Percentiles rank a stretch among this genome's conserved stretches.
phyloP scores from a whole-genome alignment of 371 early-diverging fungal genomes.

The Mortierella sp. region DNA sequence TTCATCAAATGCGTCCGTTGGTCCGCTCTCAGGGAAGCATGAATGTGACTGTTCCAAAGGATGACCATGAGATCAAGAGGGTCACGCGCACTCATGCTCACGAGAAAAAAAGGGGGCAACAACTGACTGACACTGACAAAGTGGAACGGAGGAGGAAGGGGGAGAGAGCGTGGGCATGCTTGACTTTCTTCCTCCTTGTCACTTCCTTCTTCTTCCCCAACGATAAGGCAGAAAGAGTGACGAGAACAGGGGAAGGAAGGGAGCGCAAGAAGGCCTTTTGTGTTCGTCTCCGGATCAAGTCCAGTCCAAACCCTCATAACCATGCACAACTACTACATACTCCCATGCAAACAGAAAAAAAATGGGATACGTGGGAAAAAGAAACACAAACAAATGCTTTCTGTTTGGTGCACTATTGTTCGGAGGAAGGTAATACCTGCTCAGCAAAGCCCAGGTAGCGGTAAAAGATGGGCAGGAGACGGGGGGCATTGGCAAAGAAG shows the following conservation, averaged over 20 bases:
- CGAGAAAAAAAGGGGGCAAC: not conserved
- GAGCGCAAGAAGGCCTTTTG: not conserved
- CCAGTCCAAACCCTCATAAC: not conserved
- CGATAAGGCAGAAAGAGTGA: not conserved
- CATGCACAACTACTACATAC: not conserved
- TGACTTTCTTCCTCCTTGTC: not conserved
- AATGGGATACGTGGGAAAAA: not conserved
- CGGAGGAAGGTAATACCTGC: slow-evolving; percentile 21
- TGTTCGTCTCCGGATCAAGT: not conserved
- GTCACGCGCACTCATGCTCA: not conserved
- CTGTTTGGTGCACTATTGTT: not conserved
- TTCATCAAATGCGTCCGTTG: not conserved
- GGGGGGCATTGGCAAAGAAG: slow-evolving; percentile 49
- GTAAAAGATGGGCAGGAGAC: slow-evolving; percentile 43
- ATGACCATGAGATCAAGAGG: not conserved
- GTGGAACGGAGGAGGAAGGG: not conserved
- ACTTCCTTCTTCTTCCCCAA: not conserved
- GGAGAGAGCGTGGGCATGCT: not conserved
- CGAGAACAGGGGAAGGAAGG: not conserved
- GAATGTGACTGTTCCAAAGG: not conserved
- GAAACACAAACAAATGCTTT: not conserved
- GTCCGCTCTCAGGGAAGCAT: not conserved
- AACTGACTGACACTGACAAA: not conserved
- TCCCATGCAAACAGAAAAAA: not conserved
- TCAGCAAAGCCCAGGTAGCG: slow-evolving; percentile 42